These are phyloP conservation scores for Irineochytrium annulatum DNA, from an alignment of 192 early-diverging fungal genomes.

Conservation along the genomic window DNA sequence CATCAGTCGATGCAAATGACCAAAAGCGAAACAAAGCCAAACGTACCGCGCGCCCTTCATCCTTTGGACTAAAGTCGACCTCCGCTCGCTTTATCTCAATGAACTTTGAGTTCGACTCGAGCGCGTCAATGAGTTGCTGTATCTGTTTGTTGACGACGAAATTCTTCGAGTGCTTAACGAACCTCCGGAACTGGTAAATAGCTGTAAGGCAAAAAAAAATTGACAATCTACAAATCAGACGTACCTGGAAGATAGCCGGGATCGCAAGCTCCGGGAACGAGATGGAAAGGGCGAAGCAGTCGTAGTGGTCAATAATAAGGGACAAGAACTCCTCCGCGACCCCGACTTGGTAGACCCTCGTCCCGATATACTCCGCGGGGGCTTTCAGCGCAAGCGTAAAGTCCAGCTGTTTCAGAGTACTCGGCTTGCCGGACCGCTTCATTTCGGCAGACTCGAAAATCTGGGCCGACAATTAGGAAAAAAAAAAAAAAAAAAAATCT, in stretches of 20 bases:
- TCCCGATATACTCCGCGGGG: constrained; percentile 79
- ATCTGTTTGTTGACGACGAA: constrained; percentile 75
- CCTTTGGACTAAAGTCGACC: constrained; percentile 53
- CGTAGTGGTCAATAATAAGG: constrained; percentile 72
- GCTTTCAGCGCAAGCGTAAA: constrained; percentile 74
- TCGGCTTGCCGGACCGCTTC: constrained; percentile 64
- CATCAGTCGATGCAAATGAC: neutral
- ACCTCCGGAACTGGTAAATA: constrained; percentile 66
- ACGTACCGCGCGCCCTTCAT: constrained; percentile 29
- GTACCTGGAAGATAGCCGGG: constrained; percentile 73
- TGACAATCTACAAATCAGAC: constrained; percentile 3
- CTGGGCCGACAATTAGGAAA: constrained; percentile 1
- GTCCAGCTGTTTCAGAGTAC: constrained; percentile 81
- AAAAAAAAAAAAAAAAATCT: constrained; percentile 5
- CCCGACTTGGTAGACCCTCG: constrained; percentile 76
- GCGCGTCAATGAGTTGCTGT: constrained; percentile 72
- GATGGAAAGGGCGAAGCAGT: constrained; percentile 69
- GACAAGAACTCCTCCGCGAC: constrained; percentile 74
- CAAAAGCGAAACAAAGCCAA: neutral
- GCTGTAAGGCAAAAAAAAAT: neutral
- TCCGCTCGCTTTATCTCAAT: constrained; percentile 68
- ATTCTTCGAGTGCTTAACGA: constrained; percentile 76
- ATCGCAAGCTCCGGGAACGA: constrained; percentile 93
- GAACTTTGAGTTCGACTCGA: constrained; percentile 74
- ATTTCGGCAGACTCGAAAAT: constrained; percentile 61